These are phyloP conservation scores for Teratosphaeria gauchensis DNA, from an alignment of 2,329 filamentous ascomycete genomes.

Conservation along the genomic window DNA sequence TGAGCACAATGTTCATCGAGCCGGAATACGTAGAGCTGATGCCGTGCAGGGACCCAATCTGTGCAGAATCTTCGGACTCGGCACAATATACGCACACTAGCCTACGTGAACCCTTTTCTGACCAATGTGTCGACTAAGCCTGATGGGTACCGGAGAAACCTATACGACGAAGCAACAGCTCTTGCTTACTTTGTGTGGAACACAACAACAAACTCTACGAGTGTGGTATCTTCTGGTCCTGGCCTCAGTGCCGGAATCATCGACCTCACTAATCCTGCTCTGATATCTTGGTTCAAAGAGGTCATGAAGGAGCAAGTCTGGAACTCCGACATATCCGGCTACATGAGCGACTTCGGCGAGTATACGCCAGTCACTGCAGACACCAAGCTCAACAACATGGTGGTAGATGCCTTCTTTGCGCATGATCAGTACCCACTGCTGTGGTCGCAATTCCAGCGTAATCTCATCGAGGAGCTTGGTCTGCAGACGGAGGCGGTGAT, in stretches of 20 bases:
- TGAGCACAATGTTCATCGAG: conserved; percentile 5
- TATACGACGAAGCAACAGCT: conserved; percentile 25
- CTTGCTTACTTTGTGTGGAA: conserved; percentile 26
- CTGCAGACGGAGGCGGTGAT: conserved; percentile 24
- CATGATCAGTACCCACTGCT: conserved; percentile 28
- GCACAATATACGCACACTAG: conserved; percentile 24
- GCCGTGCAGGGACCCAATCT: conserved; percentile 12
- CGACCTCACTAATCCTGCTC: conserved; percentile 27
- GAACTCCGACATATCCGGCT: conserved; percentile 27
- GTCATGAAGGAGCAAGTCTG: conserved; percentile 26
- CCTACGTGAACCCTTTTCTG: conserved; percentile 29
- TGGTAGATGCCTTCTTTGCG: conserved; percentile 24
- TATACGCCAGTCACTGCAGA: conserved; percentile 25
- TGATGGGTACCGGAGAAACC: conserved; percentile 23
- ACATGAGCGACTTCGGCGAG: conserved; percentile 31
- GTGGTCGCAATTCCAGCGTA: conserved; percentile 26
- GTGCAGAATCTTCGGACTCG: conserved; percentile 25
- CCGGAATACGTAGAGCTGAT: background rate
- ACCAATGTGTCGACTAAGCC: conserved; percentile 27
- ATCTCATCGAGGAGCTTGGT: conserved; percentile 19
- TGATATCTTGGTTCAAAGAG: conserved; percentile 25
- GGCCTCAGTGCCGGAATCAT: conserved; percentile 29
- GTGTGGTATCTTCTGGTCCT: conserved; percentile 28
- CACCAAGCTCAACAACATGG: conserved; percentile 18
- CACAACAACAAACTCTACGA: conserved; percentile 24